phyloP scores from a whole-genome alignment of 179 eudicot species.

The Carnegiea gigantea region DNA sequence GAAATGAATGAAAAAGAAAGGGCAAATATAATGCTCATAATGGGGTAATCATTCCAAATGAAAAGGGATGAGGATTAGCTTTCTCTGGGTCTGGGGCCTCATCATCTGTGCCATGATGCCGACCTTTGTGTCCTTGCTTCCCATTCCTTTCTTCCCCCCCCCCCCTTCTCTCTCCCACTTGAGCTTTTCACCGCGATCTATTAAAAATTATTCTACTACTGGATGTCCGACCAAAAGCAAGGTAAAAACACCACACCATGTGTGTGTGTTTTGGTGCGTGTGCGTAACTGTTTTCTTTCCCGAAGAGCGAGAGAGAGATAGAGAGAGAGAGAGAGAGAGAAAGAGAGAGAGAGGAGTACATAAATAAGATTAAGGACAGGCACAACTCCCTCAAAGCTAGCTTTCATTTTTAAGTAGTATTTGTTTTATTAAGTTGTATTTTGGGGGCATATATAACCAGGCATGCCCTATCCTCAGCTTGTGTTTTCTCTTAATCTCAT shows the following conservation, averaged over 20 bases:
- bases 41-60: slow-evolving; percentile 78
- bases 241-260: slow-evolving; percentile 30
- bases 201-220: slow-evolving; percentile 25
- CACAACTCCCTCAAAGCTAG: not conserved
- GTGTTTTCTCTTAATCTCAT: slow-evolving; percentile 28
- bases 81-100: slow-evolving; percentile 40
- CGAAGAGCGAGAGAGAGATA: not conserved
- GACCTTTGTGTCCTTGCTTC: slow-evolving; percentile 28
- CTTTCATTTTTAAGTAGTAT: not conserved
- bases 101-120: slow-evolving; percentile 80
- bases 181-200: slow-evolving; percentile 54
- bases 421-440: not conserved
- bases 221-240: slow-evolving; percentile 39
- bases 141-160: slow-evolving; percentile 8
- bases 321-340: not conserved
- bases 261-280: slow-evolving; percentile 10
- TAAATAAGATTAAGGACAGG: not conserved
- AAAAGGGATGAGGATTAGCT: slow-evolving; percentile 60
- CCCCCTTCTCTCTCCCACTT: slow-evolving; percentile 32
- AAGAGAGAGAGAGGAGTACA: not conserved
- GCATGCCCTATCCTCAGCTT: slow-evolving; percentile 17
- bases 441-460: slow-evolving; percentile 23
- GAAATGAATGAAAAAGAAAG: not conserved
- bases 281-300: slow-evolving; percentile 2
- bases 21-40: slow-evolving; percentile 36